These are phyloP conservation scores for Ligustrum vulgare DNA, from an alignment of 257 asterid species.

Conservation along the genomic window DNA sequence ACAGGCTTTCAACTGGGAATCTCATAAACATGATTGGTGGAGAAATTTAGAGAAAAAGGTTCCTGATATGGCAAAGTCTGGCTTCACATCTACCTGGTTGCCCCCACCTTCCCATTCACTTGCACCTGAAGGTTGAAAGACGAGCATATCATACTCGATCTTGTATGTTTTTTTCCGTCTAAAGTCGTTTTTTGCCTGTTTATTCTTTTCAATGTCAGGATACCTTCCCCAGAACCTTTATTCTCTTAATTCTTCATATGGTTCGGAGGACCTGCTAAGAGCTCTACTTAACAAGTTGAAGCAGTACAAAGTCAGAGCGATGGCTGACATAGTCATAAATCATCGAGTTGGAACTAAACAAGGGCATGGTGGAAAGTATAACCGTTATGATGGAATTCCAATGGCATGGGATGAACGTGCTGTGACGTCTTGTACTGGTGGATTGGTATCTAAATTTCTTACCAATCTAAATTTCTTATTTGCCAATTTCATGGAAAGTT, in stretches of 20 bases:
- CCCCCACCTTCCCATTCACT: slow-evolving; percentile 83
- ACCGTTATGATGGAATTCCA: slow-evolving; percentile 94
- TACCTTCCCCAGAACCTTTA: slow-evolving; percentile 92
- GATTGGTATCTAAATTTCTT: slow-evolving; percentile 76
- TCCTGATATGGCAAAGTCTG: slow-evolving; percentile 86
- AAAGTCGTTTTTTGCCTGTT: slow-evolving; percentile 14
- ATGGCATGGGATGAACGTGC: slow-evolving; percentile 89
- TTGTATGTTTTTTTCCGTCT: slow-evolving; percentile 9
- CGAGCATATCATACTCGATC: neutral
- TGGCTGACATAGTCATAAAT: slow-evolving; percentile 96
- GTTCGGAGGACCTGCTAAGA: slow-evolving; percentile 72
- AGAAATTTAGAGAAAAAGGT: slow-evolving; percentile 69
- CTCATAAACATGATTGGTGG: slow-evolving; percentile 96
- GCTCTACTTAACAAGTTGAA: slow-evolving; percentile 86
- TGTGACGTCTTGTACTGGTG: slow-evolving; percentile 89
- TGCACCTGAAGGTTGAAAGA: slow-evolving; percentile 72
- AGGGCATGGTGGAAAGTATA: slow-evolving; percentile 88
- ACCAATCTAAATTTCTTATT: neutral
- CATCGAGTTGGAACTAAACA: slow-evolving; percentile 89
- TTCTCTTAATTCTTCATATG: slow-evolving; percentile 80
- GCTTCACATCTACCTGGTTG: slow-evolving; percentile 94
- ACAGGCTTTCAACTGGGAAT: slow-evolving; percentile 98
- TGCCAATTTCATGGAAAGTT: neutral
- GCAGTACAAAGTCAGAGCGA: slow-evolving; percentile 73
- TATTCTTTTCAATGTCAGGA: slow-evolving; percentile 45